Percentiles rank a stretch among this genome's conserved stretches.
Conservation (phyloP, 768 basidiomycete genomes). For the Boletus vermiculosoides region DNA sequence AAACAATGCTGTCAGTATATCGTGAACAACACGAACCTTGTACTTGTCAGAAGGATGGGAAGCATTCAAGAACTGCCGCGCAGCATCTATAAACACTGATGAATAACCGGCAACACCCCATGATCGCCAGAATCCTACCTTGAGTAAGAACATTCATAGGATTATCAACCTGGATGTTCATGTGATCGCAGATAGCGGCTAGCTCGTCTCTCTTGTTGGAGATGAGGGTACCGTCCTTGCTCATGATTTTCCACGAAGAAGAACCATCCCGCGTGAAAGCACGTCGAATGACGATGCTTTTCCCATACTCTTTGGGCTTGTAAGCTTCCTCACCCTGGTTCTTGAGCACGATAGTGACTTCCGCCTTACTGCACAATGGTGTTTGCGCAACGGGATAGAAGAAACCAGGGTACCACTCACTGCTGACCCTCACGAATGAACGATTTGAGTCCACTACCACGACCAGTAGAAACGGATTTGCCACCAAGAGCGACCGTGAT, state of each 20-base stretch:
- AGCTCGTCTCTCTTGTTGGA: conserved; percentile 83
- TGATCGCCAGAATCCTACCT: conserved; percentile 40
- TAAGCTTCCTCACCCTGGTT: conserved; percentile 92
- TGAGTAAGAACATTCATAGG: conserved; percentile 94
- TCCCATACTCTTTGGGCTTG: conserved; percentile 80
- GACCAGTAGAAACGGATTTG: conserved; percentile 87
- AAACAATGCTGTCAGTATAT: not conserved
- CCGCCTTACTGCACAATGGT: conserved; percentile 41
- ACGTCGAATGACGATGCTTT: conserved; percentile 81
- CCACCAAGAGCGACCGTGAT: conserved; percentile 93
- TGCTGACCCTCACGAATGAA: conserved; percentile 82
- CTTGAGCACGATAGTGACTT: conserved; percentile 79
- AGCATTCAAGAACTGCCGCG: conserved; percentile 76
- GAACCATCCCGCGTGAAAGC: conserved; percentile 73
- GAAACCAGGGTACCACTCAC: conserved; percentile 41
- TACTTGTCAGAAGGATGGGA: conserved; percentile 86
- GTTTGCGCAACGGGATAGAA: conserved; percentile 34
- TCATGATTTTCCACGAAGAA: conserved; percentile 81
- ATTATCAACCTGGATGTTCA: conserved; percentile 96
- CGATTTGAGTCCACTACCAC: conserved; percentile 79
- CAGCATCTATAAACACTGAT: conserved; percentile 28
- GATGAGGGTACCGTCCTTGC: conserved; percentile 60
- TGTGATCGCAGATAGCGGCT: conserved; percentile 86
- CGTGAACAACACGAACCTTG: conserved; percentile 49
- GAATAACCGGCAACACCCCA: not conserved